Percentiles rank a stretch among this genome's conserved stretches.
Conservation (phyloP, 257 asterid species). For the Solanum habrochaites region DNA sequence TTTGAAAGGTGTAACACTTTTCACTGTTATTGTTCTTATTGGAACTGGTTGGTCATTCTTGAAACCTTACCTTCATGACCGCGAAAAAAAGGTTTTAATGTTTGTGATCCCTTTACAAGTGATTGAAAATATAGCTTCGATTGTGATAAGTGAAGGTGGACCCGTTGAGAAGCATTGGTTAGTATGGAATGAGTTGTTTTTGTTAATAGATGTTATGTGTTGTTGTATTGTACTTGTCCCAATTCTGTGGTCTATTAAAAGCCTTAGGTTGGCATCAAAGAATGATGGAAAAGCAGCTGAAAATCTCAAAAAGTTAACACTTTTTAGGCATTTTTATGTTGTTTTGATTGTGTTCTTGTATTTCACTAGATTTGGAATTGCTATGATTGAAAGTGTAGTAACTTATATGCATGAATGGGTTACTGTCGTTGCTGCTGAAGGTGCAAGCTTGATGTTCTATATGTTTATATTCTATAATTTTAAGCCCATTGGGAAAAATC, state of each 20-base stretch:
- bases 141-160: slow-evolving; percentile 24
- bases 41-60: slow-evolving; percentile 39
- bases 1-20: slow-evolving; percentile 16
- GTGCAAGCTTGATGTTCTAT: slow-evolving; percentile 23
- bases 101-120: slow-evolving; percentile 26
- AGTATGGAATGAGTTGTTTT: slow-evolving; percentile 22
- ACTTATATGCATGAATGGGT: slow-evolving; percentile 18
- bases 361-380: slow-evolving; percentile 25
- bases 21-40: slow-evolving; percentile 20
- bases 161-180: slow-evolving; percentile 19
- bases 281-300: slow-evolving; percentile 25
- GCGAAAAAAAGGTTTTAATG: slow-evolving; percentile 21
- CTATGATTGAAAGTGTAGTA: slow-evolving; percentile 1
- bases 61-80: slow-evolving; percentile 24
- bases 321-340: slow-evolving; percentile 21
- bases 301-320: slow-evolving; percentile 15
- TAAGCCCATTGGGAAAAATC: slow-evolving; percentile 19
- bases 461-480: slow-evolving; percentile 18
- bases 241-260: slow-evolving; percentile 23
- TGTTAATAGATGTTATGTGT: slow-evolving; percentile 22
- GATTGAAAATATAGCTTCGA: slow-evolving; percentile 14
- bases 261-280: slow-evolving; percentile 15
- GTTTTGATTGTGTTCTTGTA: slow-evolving; percentile 23
- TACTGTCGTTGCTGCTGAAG: slow-evolving; percentile 12
- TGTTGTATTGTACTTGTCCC: slow-evolving; percentile 25